These are phyloP conservation scores for Fusarium agapanthi DNA, from an alignment of 2,329 filamentous ascomycete species.

Conservation along the genomic window DNA sequence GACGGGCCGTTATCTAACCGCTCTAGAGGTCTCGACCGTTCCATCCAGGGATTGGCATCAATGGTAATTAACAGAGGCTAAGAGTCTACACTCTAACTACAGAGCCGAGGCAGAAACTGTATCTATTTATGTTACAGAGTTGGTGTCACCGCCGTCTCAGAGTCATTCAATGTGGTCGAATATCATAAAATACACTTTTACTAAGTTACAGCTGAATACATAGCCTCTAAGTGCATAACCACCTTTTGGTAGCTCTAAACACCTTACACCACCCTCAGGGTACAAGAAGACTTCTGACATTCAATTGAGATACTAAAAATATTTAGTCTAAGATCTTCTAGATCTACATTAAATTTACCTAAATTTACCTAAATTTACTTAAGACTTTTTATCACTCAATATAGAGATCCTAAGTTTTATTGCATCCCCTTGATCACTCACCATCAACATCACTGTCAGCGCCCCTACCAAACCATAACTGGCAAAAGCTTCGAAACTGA, in stretches of 20 bases:
- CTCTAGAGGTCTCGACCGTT: constrained; percentile 31
- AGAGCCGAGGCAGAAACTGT: neutral
- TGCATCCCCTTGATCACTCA: neutral
- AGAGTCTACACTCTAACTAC: neutral
- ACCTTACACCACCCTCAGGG: neutral
- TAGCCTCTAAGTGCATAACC: neutral
- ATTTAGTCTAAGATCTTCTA: no score
- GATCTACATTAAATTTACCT: no score
- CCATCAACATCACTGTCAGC: neutral
- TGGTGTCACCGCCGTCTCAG: neutral
- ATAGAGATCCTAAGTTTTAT: no score
- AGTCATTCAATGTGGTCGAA: neutral
- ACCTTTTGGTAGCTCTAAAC: neutral
- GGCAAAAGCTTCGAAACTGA: neutral
- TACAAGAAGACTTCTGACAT: no score
- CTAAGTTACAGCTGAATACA: neutral
- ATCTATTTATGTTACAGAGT: neutral
- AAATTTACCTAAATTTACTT: no score
- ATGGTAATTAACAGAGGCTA: neutral
- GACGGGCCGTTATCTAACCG: constrained; percentile 30
- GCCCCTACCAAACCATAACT: neutral
- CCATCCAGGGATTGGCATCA: neutral
- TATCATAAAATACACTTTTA: neutral
- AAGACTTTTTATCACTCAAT: no score
- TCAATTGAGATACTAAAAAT: no score